Percentiles rank a stretch among this genome's conserved stretches.
Evolutionary conservation across 345 rosid genomes (phyloP).

Genomic region (Hevea brasiliensis): DNA sequence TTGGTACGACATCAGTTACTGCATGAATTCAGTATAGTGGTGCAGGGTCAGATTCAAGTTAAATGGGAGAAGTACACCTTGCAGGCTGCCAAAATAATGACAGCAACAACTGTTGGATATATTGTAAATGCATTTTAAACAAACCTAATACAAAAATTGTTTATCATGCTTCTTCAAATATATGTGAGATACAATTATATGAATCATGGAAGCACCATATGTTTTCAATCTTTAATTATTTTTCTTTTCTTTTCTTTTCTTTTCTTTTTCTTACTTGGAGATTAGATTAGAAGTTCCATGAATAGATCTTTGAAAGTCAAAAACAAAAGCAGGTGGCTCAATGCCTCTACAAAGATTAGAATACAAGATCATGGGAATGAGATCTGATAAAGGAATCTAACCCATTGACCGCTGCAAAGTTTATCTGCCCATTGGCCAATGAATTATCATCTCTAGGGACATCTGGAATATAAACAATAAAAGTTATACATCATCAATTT

Average conservation of each 20-base stretch:
- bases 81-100: not conserved
- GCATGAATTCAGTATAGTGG: slow-evolving; percentile 24
- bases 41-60: slow-evolving; percentile 21
- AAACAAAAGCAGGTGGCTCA: not conserved
- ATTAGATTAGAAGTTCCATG: not conserved
- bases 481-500: not conserved
- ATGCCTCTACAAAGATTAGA: not conserved
- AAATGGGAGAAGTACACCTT: not conserved
- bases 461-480: too few relatives aligned
- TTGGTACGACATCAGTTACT: slow-evolving; percentile 43
- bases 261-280: not conserved
- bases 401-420: too few relatives aligned
- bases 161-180: not conserved
- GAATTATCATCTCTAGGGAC: not conserved
- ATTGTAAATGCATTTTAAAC: not conserved
- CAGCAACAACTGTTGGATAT: not conserved
- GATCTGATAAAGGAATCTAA: not conserved
- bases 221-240: not conserved
- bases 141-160: not conserved
- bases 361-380: not conserved
- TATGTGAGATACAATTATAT: not conserved
- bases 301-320: not conserved
- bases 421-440: not conserved
- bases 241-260: too few relatives aligned
- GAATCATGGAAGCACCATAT: not conserved